Evolutionary conservation across 2,329 filamentous ascomycete genomes (phyloP).

Genomic region (Paraphaeosphaeria minitans): DNA sequence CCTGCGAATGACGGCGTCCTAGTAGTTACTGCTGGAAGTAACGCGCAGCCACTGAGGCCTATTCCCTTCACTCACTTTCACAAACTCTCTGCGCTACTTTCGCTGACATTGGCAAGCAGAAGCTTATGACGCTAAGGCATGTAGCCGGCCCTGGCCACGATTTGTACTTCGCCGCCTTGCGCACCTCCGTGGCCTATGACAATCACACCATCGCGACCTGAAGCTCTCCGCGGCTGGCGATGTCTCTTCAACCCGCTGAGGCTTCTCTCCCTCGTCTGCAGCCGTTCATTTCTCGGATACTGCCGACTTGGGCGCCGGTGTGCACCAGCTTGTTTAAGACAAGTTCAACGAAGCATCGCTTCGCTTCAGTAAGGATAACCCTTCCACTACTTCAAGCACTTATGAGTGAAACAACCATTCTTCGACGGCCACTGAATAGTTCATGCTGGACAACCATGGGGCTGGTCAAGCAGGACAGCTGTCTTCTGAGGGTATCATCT

Average conservation of each 20-base stretch:
- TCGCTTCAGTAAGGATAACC: neutral
- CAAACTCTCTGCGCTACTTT: neutral
- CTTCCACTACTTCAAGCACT: neutral
- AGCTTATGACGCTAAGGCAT: neutral
- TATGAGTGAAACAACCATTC: slow-evolving; percentile 5
- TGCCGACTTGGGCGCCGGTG: neutral
- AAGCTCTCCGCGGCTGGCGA: neutral
- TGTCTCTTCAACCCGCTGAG: neutral
- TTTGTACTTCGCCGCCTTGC: neutral
- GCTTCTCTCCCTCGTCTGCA: too few relatives aligned
- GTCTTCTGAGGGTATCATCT: too few relatives aligned
- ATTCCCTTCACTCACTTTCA: neutral
- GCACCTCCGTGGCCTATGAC: neutral
- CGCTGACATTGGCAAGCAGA: neutral
- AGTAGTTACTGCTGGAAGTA: neutral
- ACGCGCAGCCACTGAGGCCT: neutral
- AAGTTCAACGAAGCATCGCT: neutral
- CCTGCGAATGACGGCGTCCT: too few relatives aligned
- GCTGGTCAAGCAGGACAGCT: neutral
- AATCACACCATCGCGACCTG: neutral
- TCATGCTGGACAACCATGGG: slow-evolving; percentile 7
- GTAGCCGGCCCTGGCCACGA: neutral
- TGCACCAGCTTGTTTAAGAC: too few relatives aligned
- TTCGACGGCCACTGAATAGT: slow-evolving; percentile 5
- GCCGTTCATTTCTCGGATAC: neutral